These are phyloP conservation scores for Eucalyptus cladocalyx DNA, from an alignment of 345 rosid genomes.

Conservation along the genomic window DNA sequence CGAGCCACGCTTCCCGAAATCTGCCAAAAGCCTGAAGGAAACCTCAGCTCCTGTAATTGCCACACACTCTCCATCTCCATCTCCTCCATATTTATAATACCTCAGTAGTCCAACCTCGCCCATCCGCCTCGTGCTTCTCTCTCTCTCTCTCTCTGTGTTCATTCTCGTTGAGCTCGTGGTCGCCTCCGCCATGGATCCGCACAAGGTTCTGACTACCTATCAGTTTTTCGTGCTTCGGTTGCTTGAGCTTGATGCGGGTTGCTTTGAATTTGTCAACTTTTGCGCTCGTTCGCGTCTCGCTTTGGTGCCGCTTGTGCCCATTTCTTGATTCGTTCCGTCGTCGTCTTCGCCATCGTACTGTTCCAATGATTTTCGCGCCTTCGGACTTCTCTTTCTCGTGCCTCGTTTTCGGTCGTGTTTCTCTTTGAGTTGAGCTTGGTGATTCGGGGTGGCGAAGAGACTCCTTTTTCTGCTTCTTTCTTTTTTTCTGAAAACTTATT, in stretches of 20 bases:
- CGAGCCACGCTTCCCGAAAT: background rate
- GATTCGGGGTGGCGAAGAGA: background rate
- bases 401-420: background rate
- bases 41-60: background rate
- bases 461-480: background rate
- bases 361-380: background rate
- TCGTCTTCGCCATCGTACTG: background rate
- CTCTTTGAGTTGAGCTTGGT: background rate
- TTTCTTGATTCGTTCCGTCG: background rate
- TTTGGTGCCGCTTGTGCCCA: background rate
- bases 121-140: background rate
- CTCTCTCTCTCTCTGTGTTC: background rate
- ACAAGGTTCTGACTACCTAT: background rate
- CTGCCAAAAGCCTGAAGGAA: background rate
- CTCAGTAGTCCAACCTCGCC: background rate
- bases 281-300: background rate
- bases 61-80: background rate
- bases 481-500: background rate
- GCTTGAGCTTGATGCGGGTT: background rate
- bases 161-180: background rate
- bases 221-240: background rate
- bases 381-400: background rate
- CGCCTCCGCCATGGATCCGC: conserved; percentile 7
- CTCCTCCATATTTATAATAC: background rate
- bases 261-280: background rate